phyloP scores from a whole-genome alignment of 352 stramenopile species.

The Globisporangium mamillatum region DNA sequence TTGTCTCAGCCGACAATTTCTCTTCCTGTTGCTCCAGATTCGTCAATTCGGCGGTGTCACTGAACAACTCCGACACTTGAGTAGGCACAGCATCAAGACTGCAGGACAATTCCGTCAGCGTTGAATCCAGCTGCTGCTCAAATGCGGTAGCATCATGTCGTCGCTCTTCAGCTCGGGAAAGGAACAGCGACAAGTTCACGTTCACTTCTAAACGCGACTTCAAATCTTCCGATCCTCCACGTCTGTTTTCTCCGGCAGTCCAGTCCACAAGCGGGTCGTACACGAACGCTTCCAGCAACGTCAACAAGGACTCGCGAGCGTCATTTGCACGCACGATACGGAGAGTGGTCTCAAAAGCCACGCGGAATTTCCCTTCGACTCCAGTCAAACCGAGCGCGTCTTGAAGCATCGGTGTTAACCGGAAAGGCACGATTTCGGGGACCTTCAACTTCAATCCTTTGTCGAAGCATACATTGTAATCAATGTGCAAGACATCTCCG shows the following conservation, averaged over 20 bases:
- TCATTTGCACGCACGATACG: slow-evolving; percentile 60
- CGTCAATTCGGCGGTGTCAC: not conserved
- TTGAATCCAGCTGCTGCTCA: slow-evolving; percentile 32
- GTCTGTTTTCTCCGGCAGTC: slow-evolving; percentile 42
- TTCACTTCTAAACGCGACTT: slow-evolving; percentile 80
- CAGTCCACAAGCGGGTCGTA: slow-evolving; percentile 85
- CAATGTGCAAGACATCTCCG: slow-evolving; percentile 89
- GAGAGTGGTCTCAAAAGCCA: slow-evolving; percentile 70
- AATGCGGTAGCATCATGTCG: slow-evolving; percentile 58
- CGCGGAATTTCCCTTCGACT: slow-evolving; percentile 69
- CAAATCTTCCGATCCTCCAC: slow-evolving; percentile 34
- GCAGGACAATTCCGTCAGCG: slow-evolving; percentile 19
- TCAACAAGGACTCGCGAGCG: slow-evolving; percentile 66
- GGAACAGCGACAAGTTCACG: slow-evolving; percentile 84
- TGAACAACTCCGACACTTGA: slow-evolving; percentile 8
- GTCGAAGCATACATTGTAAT: slow-evolving; percentile 93
- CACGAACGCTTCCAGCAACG: slow-evolving; percentile 82
- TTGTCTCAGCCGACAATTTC: slow-evolving; percentile 16
- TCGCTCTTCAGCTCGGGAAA: slow-evolving; percentile 76
- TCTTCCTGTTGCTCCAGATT: slow-evolving; percentile 30
- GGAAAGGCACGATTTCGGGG: slow-evolving; percentile 90
- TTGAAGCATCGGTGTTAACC: slow-evolving; percentile 81
- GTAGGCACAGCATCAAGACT: slow-evolving; percentile 13
- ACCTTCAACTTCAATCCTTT: slow-evolving; percentile 84
- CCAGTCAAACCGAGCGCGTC: slow-evolving; percentile 73